phyloP scores from a whole-genome alignment of 1,139 yeast species.

The Nakaseomyces kungkrabaensis region DNA sequence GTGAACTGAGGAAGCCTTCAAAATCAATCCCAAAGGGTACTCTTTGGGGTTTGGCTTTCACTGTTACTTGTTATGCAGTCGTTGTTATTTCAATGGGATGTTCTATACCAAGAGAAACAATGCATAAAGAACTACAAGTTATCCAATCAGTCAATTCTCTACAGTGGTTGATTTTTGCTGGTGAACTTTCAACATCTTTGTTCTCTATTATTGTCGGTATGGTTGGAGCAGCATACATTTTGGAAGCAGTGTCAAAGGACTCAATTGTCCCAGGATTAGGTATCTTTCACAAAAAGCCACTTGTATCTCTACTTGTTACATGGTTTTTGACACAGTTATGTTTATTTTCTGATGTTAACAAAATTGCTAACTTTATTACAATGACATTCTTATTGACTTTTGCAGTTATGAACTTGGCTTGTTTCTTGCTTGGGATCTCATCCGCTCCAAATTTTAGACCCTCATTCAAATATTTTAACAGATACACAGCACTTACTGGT shows the following conservation, averaged over 20 bases:
- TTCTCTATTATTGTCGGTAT: slow-evolving; percentile 92
- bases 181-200: slow-evolving; percentile 81
- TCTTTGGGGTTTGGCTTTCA: slow-evolving; percentile 62
- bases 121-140: slow-evolving; percentile 70
- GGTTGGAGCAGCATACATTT: slow-evolving; percentile 84
- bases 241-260: slow-evolving; percentile 87
- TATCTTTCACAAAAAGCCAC: slow-evolving; percentile 51
- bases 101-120: slow-evolving; percentile 67
- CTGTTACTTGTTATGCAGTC: slow-evolving; percentile 61
- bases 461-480: slow-evolving; percentile 76
- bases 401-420: slow-evolving; percentile 85
- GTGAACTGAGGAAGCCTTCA: slow-evolving; percentile 81
- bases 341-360: slow-evolving; percentile 80
- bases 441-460: slow-evolving; percentile 97
- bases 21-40: slow-evolving; percentile 88
- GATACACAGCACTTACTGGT: slow-evolving; percentile 73
- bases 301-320: slow-evolving; percentile 57
- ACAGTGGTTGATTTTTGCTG: slow-evolving; percentile 64
- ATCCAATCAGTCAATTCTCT: slow-evolving; percentile 71
- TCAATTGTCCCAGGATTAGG: slow-evolving; percentile 68
- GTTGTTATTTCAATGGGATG: slow-evolving; percentile 75
- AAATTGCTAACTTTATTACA: slow-evolving; percentile 88
- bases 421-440: slow-evolving; percentile 76
- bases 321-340: slow-evolving; percentile 79
- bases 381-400: slow-evolving; percentile 97